phyloP scores from a whole-genome alignment of 2,329 filamentous ascomycete genomes.

The Claviceps maximensis region DNA sequence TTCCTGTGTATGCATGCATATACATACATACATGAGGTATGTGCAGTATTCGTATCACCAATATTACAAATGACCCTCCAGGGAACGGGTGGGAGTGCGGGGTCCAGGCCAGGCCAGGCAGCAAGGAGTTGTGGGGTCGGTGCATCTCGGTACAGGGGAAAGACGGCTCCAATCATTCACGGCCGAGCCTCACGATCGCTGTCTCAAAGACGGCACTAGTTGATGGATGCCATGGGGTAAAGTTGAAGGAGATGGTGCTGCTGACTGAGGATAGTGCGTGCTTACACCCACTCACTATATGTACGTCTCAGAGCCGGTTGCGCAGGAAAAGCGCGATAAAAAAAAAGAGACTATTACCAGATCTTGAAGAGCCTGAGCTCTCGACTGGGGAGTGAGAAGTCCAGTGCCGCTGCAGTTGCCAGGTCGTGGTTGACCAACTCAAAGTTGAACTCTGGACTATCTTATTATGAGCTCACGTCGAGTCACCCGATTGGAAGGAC shows the following conservation, averaged over 20 bases:
- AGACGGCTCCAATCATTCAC: not conserved
- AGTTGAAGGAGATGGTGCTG: not conserved
- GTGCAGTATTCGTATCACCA: not conserved
- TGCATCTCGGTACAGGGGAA: not conserved
- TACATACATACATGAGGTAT: not conserved
- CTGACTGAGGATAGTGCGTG: not conserved
- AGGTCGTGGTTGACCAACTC: no score
- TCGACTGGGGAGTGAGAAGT: no score
- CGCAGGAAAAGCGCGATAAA: not conserved
- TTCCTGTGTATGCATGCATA: not conserved
- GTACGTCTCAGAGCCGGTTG: not conserved
- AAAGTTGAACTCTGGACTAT: no score
- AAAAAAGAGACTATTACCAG: not conserved
- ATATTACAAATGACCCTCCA: not conserved
- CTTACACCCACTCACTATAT: no score
- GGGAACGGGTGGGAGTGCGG: not conserved
- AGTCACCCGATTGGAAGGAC: no score
- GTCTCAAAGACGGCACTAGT: not conserved
- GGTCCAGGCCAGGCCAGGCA: not conserved
- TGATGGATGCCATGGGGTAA: not conserved
- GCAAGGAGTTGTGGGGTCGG: not conserved
- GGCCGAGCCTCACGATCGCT: not conserved
- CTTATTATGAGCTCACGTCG: no score
- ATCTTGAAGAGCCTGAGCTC: no score
- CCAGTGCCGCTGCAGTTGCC: no score